phyloP scores from a whole-genome alignment of 2,329 filamentous ascomycete genomes.

The Aspergillus aculeatinus region DNA sequence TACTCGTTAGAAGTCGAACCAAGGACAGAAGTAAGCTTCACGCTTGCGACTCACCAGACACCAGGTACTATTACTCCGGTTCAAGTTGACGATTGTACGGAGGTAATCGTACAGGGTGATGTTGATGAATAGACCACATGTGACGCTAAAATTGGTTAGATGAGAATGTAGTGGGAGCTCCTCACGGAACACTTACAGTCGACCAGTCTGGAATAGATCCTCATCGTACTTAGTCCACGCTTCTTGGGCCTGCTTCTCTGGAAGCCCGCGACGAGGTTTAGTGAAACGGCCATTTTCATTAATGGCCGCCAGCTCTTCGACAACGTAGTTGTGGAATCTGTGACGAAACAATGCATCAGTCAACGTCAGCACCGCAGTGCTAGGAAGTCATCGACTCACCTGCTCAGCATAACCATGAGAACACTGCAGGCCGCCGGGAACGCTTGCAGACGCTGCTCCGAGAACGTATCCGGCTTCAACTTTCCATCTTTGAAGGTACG shows the following conservation, averaged over 20 bases:
- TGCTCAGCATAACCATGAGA: conserved; percentile 69
- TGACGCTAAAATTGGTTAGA: conserved; percentile 49
- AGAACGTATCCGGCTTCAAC: conserved; percentile 71
- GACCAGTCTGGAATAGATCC: conserved; percentile 75
- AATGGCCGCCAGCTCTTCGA: conserved; percentile 74
- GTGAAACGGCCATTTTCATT: conserved; percentile 80
- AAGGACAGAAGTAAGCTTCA: no score
- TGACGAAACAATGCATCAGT: not conserved
- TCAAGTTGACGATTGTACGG: conserved; percentile 72
- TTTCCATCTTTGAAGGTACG: conserved; percentile 68
- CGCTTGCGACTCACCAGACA: conserved; percentile 53
- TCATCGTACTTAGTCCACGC: conserved; percentile 70
- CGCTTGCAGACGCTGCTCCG: conserved; percentile 67
- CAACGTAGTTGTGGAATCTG: conserved; percentile 81
- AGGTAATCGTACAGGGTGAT: conserved; percentile 78
- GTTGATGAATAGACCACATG: conserved; percentile 73
- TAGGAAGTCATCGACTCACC: conserved; percentile 18
- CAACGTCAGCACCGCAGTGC: not conserved
- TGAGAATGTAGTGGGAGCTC: not conserved
- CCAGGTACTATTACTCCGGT: conserved; percentile 73
- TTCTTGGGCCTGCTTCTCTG: conserved; percentile 49
- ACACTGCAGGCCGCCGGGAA: conserved; percentile 72
- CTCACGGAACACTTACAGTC: conserved; percentile 47
- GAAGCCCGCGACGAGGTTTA: conserved; percentile 55
- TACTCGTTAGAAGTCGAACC: conserved; percentile 7